These are phyloP conservation scores for Lagenidium giganteum DNA, from an alignment of 352 stramenopile genomes.

Conservation along the genomic window DNA sequence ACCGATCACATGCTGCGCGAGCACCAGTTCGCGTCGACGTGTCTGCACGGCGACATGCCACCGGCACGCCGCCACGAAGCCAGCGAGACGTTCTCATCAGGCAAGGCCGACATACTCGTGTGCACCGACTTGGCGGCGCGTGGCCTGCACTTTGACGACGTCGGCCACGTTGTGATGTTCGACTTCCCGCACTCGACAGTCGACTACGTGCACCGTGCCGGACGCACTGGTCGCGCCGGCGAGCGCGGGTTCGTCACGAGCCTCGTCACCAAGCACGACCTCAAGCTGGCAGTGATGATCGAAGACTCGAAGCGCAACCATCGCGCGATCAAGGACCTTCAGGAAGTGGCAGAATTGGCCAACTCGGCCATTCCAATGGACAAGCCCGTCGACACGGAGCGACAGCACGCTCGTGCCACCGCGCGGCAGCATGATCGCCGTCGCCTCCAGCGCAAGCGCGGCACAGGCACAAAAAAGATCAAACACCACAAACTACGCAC, in stretches of 20 bases:
- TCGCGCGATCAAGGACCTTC: conserved; percentile 43
- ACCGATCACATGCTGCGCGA: conserved; percentile 71
- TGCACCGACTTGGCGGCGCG: conserved; percentile 89
- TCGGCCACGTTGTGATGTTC: conserved; percentile 89
- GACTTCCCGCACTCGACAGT: conserved; percentile 91
- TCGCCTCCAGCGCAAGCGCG: no score
- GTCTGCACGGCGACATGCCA: conserved; percentile 67
- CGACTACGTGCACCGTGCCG: conserved; percentile 89
- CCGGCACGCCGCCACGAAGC: conserved; percentile 37
- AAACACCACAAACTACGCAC: no score
- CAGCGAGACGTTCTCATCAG: conserved; percentile 38
- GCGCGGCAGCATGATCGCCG: no score
- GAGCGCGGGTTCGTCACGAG: conserved; percentile 55
- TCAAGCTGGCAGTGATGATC: conserved; percentile 42
- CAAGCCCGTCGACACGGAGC: background rate
- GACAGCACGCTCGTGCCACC: no score
- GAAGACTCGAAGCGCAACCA: conserved; percentile 49
- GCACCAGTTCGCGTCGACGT: conserved; percentile 40
- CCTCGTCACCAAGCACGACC: conserved; percentile 62
- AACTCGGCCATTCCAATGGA: conserved; percentile 11
- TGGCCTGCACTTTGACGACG: conserved; percentile 83
- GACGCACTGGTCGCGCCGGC: conserved; percentile 51
- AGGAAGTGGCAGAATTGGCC: conserved; percentile 1
- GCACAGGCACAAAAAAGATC: no score
- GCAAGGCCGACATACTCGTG: conserved; percentile 65